Evolutionary conservation across 441 rosid species (phyloP), one percentile per base, ranked within the genome.

Genomic region (Sinapis alba): DNA sequence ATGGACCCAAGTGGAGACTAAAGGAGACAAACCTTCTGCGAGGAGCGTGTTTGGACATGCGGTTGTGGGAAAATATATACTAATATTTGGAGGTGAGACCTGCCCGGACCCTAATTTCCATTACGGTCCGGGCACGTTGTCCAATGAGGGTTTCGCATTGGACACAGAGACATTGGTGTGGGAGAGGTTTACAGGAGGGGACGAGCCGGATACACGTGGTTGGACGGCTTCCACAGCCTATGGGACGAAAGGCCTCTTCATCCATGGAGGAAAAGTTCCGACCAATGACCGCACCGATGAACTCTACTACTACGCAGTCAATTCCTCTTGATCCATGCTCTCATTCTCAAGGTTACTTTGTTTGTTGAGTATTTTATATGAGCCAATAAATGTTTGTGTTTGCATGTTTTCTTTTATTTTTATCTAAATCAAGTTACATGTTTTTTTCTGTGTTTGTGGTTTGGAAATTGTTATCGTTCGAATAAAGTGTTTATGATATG

Each of bases 81-180:
- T 38, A 13, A 38, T 38, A 38, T 38, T 38, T 3, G 45, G 45
- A 38, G 45, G 45, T 38, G 45, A 38, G 45, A 38, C 45, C 45
- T 38, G 45, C n/a, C 45, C 92, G 0, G 89, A 91, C 69, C 87
- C 83, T 68, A 61, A 82, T 45, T 88, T 85, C 10, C 97, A 92
- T 62, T 34, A 85, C 18, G 90, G 90, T 43, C 91, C 94, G 0
- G 97, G 97, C 9, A 90, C 81, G 41, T 87, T 92, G 58, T 45
- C 85, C 7, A 73, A 83, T 0, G 90, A 89, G 3, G 73, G 76
- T 10, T 88, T 80, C 36, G 84, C 69, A 1, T 41, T 92, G 85
- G 87, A 92, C 78, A 83, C 90, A 0, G 84, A 88, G 83, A 83
- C 82, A 13, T 32, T 81, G 59, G 43, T 3, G 45, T 38, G 45